A percentile compares a stretch with the other conserved stretches of the same genome.
These are phyloP conservation scores for Monocercomonoides exilis DNA, from an alignment of 78 protist species.

Conservation along the genomic window DNA sequence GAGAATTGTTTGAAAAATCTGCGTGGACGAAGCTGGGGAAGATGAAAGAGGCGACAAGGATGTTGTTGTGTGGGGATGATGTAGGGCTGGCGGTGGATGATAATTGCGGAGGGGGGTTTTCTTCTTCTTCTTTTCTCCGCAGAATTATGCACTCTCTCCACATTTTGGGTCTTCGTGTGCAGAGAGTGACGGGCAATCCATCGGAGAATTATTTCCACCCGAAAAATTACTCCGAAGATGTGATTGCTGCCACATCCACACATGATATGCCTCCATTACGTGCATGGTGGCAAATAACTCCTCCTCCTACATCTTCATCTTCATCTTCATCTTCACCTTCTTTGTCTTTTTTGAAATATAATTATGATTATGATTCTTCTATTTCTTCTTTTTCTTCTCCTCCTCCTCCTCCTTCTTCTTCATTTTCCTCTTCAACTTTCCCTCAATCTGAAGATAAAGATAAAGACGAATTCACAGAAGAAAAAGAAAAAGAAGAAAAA, in stretches of 20 bases:
- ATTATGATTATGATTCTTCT: too few species aligned
- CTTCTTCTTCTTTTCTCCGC: not conserved
- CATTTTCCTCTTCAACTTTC: too few species aligned
- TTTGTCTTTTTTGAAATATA: too few species aligned
- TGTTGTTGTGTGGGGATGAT: constrained; percentile 17
- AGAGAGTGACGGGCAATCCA: constrained; percentile 16
- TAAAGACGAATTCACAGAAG: too few species aligned
- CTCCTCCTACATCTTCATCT: too few species aligned
- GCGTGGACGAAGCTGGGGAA: constrained; percentile 10
- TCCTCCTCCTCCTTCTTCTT: too few species aligned
- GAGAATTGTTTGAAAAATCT: too few species aligned
- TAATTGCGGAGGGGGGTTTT: too few species aligned
- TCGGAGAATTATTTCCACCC: not conserved
- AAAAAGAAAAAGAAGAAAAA: too few species aligned
- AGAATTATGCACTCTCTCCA: not conserved
- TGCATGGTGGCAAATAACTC: constrained; percentile 14
- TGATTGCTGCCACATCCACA: constrained; percentile 21
- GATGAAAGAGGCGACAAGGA: not conserved
- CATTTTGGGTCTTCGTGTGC: constrained; percentile 32
- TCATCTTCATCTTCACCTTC: too few species aligned
- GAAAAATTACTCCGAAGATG: not conserved
- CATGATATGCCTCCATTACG: constrained; percentile 33
- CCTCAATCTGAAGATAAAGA: too few species aligned
- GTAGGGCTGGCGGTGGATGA: constrained; percentile 23
- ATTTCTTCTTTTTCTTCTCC: too few species aligned